Conservation (phyloP, 805 yeast genomes). For the Saccharomycopsis synnaedendra region DNA sequence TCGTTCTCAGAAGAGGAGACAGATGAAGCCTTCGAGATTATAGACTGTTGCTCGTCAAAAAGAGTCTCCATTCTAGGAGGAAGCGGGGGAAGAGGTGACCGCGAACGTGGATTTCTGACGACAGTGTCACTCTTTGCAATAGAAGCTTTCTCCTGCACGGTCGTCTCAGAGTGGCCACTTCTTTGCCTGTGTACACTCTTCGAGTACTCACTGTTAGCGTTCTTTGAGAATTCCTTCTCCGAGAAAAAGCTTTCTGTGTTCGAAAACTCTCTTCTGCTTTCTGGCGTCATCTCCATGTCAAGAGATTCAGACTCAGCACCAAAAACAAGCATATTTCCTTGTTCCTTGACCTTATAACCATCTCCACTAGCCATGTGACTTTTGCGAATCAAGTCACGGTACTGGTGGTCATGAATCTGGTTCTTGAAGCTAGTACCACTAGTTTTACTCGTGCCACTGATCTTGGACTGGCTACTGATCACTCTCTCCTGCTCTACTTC, state of each 20-base stretch:
- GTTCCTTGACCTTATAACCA: conserved; percentile 1
- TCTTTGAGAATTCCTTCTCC: too few species aligned
- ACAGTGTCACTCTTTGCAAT: background rate
- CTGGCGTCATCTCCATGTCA: conserved; percentile 7
- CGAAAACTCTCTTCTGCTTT: background rate
- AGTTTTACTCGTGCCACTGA: background rate
- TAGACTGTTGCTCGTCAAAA: too few species aligned
- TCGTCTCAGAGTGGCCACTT: background rate
- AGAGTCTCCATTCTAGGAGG: background rate
- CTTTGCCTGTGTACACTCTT: too few species aligned
- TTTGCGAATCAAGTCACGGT: conserved; percentile 3
- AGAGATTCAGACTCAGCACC: conserved; percentile 8
- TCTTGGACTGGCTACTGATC: background rate
- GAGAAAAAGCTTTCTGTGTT: too few species aligned
- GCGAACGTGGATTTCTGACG: background rate
- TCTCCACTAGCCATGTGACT: background rate
- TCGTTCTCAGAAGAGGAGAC: background rate
- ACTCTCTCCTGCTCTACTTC: background rate
- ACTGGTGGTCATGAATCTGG: background rate
- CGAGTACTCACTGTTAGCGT: too few species aligned
- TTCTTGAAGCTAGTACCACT: conserved; percentile 5
- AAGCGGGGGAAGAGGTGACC: background rate
- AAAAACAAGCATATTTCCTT: conserved; percentile 6
- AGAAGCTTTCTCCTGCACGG: background rate
- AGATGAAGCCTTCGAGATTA: too few species aligned